Base-by-base conservation (phyloP, 208 protist genomes). In the Leishmania braziliensis region DNA sequence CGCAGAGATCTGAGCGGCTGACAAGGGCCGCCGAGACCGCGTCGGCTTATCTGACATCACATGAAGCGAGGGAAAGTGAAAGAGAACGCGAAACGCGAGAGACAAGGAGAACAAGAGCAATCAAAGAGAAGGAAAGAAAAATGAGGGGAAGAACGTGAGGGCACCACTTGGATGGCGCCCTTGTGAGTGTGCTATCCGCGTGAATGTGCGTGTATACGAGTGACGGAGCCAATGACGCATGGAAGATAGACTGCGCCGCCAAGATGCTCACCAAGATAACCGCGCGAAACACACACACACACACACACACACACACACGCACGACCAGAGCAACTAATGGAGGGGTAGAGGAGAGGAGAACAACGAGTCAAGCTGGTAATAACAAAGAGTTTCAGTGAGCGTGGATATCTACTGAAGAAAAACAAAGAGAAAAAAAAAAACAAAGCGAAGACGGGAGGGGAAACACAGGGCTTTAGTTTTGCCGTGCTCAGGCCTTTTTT, bases 11-110 rank as follows among this genome's bases (percentile, higher is more conserved):
- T 39, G 60, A 51, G 58, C 60, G 43, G 33, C 39, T 5, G 75
- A 39, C n/a, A 78, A 53, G 39, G 58, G 53, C 23, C 58, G 33
- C 2, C 58, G 75, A 65, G 75, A 36, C 54, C 39, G 60, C 23
- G 36, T 3, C 23, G 36, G 33, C 46, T 43, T 69, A 14, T 70
- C 75, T 9, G 75, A 60, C 75, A 78, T 70, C 56, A 62, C 72
- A 4, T 3, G 72, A 76, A 63, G 51, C 3, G 18, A 1, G 18
- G 26, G 33, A 14, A 36, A 16, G 10, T 26, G 10, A 0, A 6
- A 43, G 16, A 50, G 6, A 78, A 78, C n/a, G 18, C 20, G 26
- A 78, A 78, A 26, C 8, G 36, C 1, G 36, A 50, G 5, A 63
- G 8, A 68, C n/a, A 43, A 14, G 5, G 23, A 56, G 43, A 56